A percentile compares a stretch with the other conserved stretches of the same genome.
These are phyloP conservation scores for Penicillium odoratum DNA, from an alignment of 495 filamentous ascomycete genomes.

Conservation along the genomic window DNA sequence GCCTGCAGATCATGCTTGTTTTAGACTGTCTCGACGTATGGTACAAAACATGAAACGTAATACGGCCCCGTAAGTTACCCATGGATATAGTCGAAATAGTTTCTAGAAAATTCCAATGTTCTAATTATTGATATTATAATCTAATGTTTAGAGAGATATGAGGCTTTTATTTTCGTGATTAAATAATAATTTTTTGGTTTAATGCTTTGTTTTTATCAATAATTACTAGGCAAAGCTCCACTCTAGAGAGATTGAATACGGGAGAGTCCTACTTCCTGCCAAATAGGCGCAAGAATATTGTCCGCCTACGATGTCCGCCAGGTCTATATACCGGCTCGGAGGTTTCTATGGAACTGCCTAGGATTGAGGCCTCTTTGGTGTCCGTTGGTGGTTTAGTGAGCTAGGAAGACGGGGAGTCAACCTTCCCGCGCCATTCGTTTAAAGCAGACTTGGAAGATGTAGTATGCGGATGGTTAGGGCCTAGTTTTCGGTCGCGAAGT, in stretches of 20 bases:
- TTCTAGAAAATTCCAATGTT: neutral
- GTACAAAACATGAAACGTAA: constrained; percentile 2
- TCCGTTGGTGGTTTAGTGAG: no score
- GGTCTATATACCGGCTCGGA: neutral
- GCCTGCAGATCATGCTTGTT: constrained; percentile 1
- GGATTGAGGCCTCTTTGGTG: no score
- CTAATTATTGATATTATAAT: constrained; percentile 1
- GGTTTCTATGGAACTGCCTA: constrained; percentile 3
- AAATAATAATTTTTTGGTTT: neutral
- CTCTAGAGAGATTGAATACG: neutral
- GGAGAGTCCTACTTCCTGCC: no score
- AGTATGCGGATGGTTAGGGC: no score
- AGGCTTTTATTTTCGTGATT: neutral
- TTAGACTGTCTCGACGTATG: constrained; percentile 1
- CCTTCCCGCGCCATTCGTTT: no score
- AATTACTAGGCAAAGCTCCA: constrained; percentile 1
- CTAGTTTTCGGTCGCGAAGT: no score
- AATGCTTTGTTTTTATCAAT: neutral
- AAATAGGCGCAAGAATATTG: no score
- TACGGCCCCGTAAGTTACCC: neutral
- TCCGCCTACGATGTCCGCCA: no score
- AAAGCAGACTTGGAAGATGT: no score
- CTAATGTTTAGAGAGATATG: neutral
- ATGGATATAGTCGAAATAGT: constrained; percentile 1
- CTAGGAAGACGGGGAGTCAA: no score